phyloP scores from a whole-genome alignment of 2,329 filamentous ascomycete species.

The Neoarthrinium moseri region DNA sequence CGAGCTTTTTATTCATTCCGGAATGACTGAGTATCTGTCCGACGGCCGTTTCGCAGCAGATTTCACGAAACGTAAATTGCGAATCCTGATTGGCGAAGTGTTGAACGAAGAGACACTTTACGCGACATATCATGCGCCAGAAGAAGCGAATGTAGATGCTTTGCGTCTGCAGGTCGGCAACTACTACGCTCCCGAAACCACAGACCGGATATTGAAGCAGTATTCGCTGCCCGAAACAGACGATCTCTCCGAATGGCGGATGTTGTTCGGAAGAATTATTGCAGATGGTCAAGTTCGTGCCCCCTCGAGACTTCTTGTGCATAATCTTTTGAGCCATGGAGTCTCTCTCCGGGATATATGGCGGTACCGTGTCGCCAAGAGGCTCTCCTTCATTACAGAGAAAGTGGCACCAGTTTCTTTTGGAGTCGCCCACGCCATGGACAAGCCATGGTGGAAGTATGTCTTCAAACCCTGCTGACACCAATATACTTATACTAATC shows the following conservation, averaged over 20 bases:
- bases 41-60: constrained; percentile 33
- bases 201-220: constrained; percentile 31
- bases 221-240: constrained; percentile 31
- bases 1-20: constrained; percentile 34
- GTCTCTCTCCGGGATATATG: constrained; percentile 33
- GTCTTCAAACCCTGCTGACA: too few relatives aligned
- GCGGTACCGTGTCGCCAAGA: constrained; percentile 40
- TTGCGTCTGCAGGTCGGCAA: constrained; percentile 37
- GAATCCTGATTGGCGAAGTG: constrained; percentile 41
- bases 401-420: constrained; percentile 32
- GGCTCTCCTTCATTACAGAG: constrained; percentile 39
- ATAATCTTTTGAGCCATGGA: constrained; percentile 28
- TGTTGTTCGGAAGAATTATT: constrained; percentile 38
- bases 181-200: constrained; percentile 39
- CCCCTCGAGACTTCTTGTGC: constrained; percentile 31
- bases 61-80: constrained; percentile 32
- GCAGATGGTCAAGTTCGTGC: constrained; percentile 38
- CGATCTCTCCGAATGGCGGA: constrained; percentile 33
- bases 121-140: constrained; percentile 35
- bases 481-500: background rate
- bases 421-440: constrained; percentile 38
- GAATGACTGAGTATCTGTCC: constrained; percentile 36
- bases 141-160: constrained; percentile 28
- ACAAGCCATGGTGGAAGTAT: constrained; percentile 42
- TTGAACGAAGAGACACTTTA: constrained; percentile 43